Evolutionary conservation across 208 protist genomes (phyloP), one percentile per base, ranked within the genome.

Genomic region (Trypanosoma cruzi): DNA sequence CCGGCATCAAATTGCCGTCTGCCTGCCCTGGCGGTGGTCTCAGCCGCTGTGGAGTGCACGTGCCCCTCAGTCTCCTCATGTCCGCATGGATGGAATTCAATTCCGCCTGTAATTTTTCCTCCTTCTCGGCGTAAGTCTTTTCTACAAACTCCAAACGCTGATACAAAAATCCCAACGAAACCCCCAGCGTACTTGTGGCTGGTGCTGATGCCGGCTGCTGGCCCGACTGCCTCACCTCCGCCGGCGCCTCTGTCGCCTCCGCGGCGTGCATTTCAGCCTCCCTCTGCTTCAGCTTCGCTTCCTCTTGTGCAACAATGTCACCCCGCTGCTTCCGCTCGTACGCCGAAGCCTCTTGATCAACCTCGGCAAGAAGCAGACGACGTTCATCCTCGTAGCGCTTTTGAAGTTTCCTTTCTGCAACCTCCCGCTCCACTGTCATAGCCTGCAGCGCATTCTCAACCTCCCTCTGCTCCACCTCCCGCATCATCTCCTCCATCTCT

Each of bases 291-390:
- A 34, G 34, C 29, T 31, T 13, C 36, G 42, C 1, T 28, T 58
- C 58, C 37, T 59, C 68, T 14, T 67, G 37, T 22, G 40, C 32
- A 42, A 74, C 68, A 1, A 86, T 73, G 28, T 77, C 70, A 62
- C 77, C 32, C 24, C 59, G 65, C 61, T 84, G 72, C 14, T 71
- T 71, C 22, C 53, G 44, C 57, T 81, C 80, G 59, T 86, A 89
- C 40, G 80, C 77, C 16, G 49, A 24, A 48, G 90, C 80, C 65
- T 93, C 85, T 58, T 89, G 79, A 20, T 90, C 82, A 26, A 90
- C 76, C 77, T 88, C 82, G 0, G 66, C 80, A 54, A 75, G 68
- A 49, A 84, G 61, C 8, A 70, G 71, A 13, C 69, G 68, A 59
- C 82, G 75, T 68, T 93, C 84, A 40, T 82, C 77, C 29, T 60